Base-by-base conservation (phyloP, 208 protist genomes). In the Trypanosoma vivax region DNA sequence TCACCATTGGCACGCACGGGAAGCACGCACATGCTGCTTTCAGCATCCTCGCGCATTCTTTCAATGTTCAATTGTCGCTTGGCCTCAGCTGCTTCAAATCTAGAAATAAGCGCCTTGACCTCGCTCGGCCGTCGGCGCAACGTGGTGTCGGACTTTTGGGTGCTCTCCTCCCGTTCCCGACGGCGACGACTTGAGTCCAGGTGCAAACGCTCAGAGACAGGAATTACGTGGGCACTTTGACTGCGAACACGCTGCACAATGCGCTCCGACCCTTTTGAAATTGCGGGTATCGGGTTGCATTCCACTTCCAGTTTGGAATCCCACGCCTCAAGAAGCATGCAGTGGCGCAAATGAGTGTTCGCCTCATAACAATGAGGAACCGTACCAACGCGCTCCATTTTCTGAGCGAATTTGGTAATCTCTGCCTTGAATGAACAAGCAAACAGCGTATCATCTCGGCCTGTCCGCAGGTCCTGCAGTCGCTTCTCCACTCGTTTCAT, bases 61-160 rank as follows among this genome's bases (percentile, higher is more conserved):
- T 65, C 39, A 28, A 88, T 48, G n/a, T 70, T 54, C n/a, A 34
- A 39, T 28, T 64, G 58, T 25, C 66, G 65, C 34, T 71, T 66
- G 31, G 47, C 18, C 46, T 89, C 76, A 35, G 64, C 80, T 1
- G 39, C 33, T 47, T 81, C 74, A 14, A 89, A 66, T 24, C 50
- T 50, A 33, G 65, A 65, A 37, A 89, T 65, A 53, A 78, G 81
- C 3, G 60, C 69, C 5, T 62, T 69, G 19, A 85, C 76, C 25
- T 83, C 70, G 11, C 42, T 48, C 27, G 38, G 16, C 23, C 69
- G 66, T 28, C 65, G 56, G 1, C 28, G 42, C 11, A 55, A n/a
- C 14, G 25, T 30, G 28, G 31, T 19, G 21, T 27, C 10, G 37
- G 43, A 18, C 10, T 43, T 23, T 7, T 43, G 34, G 39, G 1